A percentile compares a stretch with the other conserved stretches of the same genome.
Conservation (phyloP, 139 green algal species). For the Diplosphaera chodatii region DNA sequence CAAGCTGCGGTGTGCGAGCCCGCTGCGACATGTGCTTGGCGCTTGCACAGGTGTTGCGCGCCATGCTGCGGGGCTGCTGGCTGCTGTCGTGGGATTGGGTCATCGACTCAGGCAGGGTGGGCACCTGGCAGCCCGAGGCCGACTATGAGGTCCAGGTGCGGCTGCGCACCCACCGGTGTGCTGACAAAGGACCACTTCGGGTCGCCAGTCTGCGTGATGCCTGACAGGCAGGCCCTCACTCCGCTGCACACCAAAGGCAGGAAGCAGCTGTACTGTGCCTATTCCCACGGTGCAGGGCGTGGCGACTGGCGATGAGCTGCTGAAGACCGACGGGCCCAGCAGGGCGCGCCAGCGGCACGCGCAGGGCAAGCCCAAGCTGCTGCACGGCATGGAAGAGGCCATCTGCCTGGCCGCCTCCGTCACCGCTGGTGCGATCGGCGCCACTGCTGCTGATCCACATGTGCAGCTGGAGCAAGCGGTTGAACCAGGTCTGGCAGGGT, state of each 20-base stretch:
- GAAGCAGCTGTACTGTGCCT: too few species aligned
- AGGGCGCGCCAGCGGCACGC: neutral
- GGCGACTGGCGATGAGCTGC: neutral
- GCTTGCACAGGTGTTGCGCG: neutral
- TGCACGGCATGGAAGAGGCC: neutral
- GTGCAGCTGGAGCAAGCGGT: too few species aligned
- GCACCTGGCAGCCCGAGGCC: neutral
- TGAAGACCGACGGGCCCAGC: neutral
- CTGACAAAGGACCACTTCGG: too few species aligned
- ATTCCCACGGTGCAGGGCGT: neutral
- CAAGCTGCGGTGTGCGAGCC: too few species aligned
- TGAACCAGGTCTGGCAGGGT: too few species aligned
- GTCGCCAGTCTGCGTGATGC: too few species aligned
- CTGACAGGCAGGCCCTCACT: too few species aligned
- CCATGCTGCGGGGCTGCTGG: constrained; percentile 1
- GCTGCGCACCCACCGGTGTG: too few species aligned
- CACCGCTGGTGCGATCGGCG: neutral
- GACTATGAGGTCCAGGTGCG: neutral
- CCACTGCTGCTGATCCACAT: too few species aligned
- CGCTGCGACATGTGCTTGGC: too few species aligned
- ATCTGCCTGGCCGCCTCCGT: neutral
- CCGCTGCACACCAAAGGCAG: too few species aligned
- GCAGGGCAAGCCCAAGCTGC: neutral
- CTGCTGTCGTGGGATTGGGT: neutral
- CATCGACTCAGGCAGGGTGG: neutral